A percentile compares a stretch with the other conserved stretches of the same genome.
Conservation (phyloP, 2,329 filamentous ascomycete species). For the Aspergillus transmontanensis region DNA sequence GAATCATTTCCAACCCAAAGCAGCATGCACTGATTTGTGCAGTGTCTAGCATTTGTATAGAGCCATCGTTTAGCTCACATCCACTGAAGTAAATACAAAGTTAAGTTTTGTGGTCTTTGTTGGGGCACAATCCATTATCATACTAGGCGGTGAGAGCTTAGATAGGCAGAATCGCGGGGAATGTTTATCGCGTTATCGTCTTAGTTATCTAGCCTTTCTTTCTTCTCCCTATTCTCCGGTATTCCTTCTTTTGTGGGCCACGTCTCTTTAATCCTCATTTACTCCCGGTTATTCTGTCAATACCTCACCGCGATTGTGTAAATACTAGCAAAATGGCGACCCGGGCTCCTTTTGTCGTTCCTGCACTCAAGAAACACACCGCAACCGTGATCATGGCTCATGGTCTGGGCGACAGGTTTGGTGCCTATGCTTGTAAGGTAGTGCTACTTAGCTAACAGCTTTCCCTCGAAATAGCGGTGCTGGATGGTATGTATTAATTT, state of each 20-base stretch:
- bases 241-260: not conserved
- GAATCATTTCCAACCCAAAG: not conserved
- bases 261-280: not conserved
- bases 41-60: not conserved
- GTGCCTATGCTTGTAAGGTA: slow-evolving; percentile 12
- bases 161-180: not conserved
- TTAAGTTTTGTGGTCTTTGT: not conserved
- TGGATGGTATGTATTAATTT: slow-evolving; percentile 43
- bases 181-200: not conserved
- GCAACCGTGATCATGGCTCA: slow-evolving; percentile 94
- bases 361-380: slow-evolving; percentile 80
- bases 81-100: not conserved
- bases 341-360: slow-evolving; percentile 68
- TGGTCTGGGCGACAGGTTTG: slow-evolving; percentile 84
- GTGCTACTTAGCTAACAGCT: not conserved
- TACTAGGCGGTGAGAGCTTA: not conserved
- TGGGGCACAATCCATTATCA: not conserved
- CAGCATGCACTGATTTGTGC: not conserved
- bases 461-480: slow-evolving; percentile 43
- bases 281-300: not conserved
- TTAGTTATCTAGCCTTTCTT: not conserved
- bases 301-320: not conserved
- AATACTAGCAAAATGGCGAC: slow-evolving; percentile 42
- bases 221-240: not conserved
- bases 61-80: not conserved